Evolutionary conservation across 1,284 basidiomycete species (phyloP), one percentile per base, ranked within the genome.

Genomic region (Fistulinella cinereoalba): DNA sequence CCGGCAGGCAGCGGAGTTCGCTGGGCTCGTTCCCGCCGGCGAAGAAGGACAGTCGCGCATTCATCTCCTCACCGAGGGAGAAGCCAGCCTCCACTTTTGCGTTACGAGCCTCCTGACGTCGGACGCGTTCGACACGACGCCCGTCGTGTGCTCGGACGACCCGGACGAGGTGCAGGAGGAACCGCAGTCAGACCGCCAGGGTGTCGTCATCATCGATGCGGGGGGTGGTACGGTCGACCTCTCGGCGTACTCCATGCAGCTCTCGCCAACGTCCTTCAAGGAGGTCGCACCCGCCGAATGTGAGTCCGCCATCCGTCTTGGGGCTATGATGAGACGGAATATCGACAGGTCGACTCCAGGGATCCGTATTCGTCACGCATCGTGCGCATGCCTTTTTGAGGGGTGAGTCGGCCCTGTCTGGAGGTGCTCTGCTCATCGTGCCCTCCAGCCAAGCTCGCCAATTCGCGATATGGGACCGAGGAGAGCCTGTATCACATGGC

Each of bases 211-310:
- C 28, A 72, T 81, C 27, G 78, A 80, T 49, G 77, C 77, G 0
- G 77, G 78, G 5, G 77, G 78, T 36, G 78, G 78, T 1, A 80
- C 77, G 0, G 56, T 80, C 15, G 78, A 80, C 43, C 61, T 81
- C 15, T 75, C 72, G 44, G 68, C 75, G 4, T 79, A 79, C 46
- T 61, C 52, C 40, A 67, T 54, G 53, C 41, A 42, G 39, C 50
- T 32, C 11, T 40, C 58, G 18, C 54, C 55, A 1, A 41, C 45
- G 8, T 40, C 52, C 4, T 59, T 71, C 27, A 66, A 68, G 41
- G 72, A 74, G 46, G 60, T 66, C 13, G 60, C 67, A 1, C 53
- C 65, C 4, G 54, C 72, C 1, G 66, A 68, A 28, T 74, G 72
- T 74, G 43, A 53, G 69, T 58, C 22, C 3, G 4, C 4, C 8